phyloP scores from a whole-genome alignment of 352 stramenopile species.

The Globisporangium lucens region DNA sequence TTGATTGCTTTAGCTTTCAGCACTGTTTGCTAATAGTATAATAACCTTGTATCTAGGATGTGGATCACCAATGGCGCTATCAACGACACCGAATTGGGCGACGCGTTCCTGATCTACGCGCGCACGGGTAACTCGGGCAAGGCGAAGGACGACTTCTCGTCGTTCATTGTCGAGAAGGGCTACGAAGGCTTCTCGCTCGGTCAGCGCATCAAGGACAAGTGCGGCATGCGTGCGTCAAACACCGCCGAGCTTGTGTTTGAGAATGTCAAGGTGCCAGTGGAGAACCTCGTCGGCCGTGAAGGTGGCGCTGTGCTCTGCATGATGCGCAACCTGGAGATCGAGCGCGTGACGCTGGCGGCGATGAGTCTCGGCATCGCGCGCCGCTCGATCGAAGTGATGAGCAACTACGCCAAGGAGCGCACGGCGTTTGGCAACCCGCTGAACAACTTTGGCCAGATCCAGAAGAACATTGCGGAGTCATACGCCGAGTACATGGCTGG shows the following conservation, averaged over 20 bases:
- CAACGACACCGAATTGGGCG: constrained; percentile 92
- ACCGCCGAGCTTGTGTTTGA: constrained; percentile 99
- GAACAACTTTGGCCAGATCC: constrained; percentile 91
- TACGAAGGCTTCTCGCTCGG: constrained; percentile 95
- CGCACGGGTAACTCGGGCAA: constrained; percentile 88
- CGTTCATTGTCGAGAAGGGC: constrained; percentile 97
- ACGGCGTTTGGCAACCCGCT: constrained; percentile 94
- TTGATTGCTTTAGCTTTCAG: neutral
- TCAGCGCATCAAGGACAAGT: constrained; percentile 99
- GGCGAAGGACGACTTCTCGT: constrained; percentile 91
- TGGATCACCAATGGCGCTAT: constrained; percentile 99
- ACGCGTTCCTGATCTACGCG: constrained; percentile 98
- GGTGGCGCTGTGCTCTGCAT: constrained; percentile 78
- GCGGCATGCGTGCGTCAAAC: constrained; percentile 95
- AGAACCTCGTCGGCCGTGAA: constrained; percentile 91
- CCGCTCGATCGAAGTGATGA: constrained; percentile 98
- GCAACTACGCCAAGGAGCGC: constrained; percentile 89
- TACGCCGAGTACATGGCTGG: constrained; percentile 99
- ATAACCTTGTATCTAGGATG: constrained; percentile 69
- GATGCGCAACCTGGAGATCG: constrained; percentile 99
- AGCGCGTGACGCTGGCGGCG: constrained; percentile 95
- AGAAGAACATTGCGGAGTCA: constrained; percentile 96
- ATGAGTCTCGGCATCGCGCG: constrained; percentile 97
- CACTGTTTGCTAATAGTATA: neutral
- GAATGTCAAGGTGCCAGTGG: constrained; percentile 91